Base-by-base conservation (phyloP, 2,329 filamentous ascomycete species). In the Huntiella savannae region DNA sequence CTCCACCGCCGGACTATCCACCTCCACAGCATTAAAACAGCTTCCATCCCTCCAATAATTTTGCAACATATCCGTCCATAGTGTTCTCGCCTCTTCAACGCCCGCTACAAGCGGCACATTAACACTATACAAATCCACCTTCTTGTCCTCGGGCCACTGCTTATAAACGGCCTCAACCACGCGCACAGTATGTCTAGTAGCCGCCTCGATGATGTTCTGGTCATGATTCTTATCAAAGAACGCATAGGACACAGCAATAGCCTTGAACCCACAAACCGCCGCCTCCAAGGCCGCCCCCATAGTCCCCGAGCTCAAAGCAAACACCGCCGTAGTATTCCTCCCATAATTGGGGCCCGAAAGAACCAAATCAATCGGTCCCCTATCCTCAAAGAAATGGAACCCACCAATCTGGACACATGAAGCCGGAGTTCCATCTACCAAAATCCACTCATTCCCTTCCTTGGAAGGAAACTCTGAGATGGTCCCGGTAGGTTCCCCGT, bases 211-310 rank as follows among this genome's bases (percentile, higher is more conserved):
- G 53, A 94, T 77, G 17, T 70, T 69, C 1, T 82, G 79, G 55
- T 94, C 82, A 60, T 95, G 87, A 58, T 84, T 82, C 49, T 78
- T 72, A 48, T 77, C 76, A 62, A 87, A 91, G 63, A 95, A 96
- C 16, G 88, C 91, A 59, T 85, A 98, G 42, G 77, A 85, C 36
- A 98, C 63, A 0, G 91, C 91, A 52, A 98, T 81, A 10, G 84
- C 70, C 54, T 69, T 76, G 51, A 67, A 68, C 35, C 71, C 70
- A 56, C 79, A 87, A 1, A 81, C 70, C 1, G 82, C 82, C 5
- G 77, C 82, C 63, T 88, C 82, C 56, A 88, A 66, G 0, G 82
- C 82, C 0, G 74, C 82, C 38, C 82, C 82, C 46, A 88, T 63
- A 0, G 83, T 88, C 36, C 83, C 83, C 47, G 77, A 83, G 52